phyloP scores from a whole-genome alignment of 2,329 filamentous ascomycete genomes.

The Phaeosphaeria sp. region DNA sequence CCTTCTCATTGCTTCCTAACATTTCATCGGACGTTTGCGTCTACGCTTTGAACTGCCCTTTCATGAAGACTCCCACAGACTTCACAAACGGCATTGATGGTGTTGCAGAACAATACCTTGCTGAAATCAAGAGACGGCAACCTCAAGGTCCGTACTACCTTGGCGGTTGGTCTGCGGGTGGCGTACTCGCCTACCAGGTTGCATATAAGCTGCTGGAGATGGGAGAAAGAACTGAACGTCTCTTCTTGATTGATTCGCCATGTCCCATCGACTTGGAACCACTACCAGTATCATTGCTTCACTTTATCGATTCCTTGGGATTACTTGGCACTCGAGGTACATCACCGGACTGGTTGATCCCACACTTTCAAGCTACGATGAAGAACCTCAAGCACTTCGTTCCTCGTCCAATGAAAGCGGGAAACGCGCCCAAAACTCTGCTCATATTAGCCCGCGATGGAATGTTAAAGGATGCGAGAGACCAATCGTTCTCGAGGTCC shows the following conservation, averaged over 20 bases:
- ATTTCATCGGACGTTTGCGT: constrained; percentile 50
- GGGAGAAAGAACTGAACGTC: constrained; percentile 25
- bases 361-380: neutral
- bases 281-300: neutral
- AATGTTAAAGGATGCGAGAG: neutral
- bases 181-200: constrained; percentile 46
- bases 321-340: neutral
- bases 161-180: constrained; percentile 49
- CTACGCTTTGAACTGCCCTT: constrained; percentile 58
- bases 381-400: neutral
- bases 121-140: constrained; percentile 16
- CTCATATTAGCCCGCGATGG: neutral
- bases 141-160: constrained; percentile 45
- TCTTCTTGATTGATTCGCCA: constrained; percentile 33
- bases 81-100: constrained; percentile 36
- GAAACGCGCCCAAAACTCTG: neutral
- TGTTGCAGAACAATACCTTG: constrained; percentile 48
- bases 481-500: constrained; percentile 31
- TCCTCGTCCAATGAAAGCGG: neutral
- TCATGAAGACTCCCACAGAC: constrained; percentile 32
- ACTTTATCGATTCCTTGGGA: neutral
- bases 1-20: constrained; percentile 47
- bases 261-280: neutral
- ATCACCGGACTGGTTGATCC: neutral
- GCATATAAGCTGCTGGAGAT: constrained; percentile 15